Percentiles rank a stretch among this genome's conserved stretches.
Evolutionary conservation across 768 basidiomycete species (phyloP).

Genomic region (Suillus clintonianus): DNA sequence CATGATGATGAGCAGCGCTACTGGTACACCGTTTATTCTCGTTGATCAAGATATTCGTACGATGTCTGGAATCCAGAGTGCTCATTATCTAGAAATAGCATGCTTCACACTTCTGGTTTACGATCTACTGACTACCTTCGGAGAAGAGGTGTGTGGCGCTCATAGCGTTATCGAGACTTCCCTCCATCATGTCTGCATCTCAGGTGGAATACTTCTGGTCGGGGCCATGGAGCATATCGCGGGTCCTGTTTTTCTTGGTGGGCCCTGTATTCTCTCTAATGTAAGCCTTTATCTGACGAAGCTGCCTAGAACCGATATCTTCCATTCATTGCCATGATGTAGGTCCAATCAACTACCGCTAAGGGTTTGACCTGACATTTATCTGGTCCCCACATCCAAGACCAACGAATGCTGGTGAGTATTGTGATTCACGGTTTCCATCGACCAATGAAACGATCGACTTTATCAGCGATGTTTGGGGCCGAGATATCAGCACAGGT

Average conservation of each 20-base stretch:
- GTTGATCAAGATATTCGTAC: neutral
- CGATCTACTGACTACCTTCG: slow-evolving; percentile 10
- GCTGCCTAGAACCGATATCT: slow-evolving; percentile 10
- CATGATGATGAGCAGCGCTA: neutral
- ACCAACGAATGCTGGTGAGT: slow-evolving; percentile 2
- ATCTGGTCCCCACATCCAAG: neutral
- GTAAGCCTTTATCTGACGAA: neutral
- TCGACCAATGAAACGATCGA: neutral
- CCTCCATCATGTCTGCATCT: neutral
- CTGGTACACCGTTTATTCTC: neutral
- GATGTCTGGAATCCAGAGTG: neutral
- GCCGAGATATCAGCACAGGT: slow-evolving; percentile 1
- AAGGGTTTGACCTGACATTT: neutral
- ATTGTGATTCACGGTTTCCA: neutral
- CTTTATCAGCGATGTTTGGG: slow-evolving; percentile 5
- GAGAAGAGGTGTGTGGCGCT: slow-evolving; percentile 6
- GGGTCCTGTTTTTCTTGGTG: slow-evolving; percentile 9
- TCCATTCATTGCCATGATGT: slow-evolving; percentile 6
- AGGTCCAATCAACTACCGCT: neutral
- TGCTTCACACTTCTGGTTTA: slow-evolving; percentile 10
- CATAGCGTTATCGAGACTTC: neutral
- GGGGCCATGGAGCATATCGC: slow-evolving; percentile 10
- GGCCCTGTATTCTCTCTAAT: neutral
- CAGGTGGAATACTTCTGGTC: slow-evolving; percentile 12
- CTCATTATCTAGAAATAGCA: slow-evolving; percentile 10